Evolutionary conservation across 768 basidiomycete species (phyloP).

Genomic region (Mycena olivaceomarginata): DNA sequence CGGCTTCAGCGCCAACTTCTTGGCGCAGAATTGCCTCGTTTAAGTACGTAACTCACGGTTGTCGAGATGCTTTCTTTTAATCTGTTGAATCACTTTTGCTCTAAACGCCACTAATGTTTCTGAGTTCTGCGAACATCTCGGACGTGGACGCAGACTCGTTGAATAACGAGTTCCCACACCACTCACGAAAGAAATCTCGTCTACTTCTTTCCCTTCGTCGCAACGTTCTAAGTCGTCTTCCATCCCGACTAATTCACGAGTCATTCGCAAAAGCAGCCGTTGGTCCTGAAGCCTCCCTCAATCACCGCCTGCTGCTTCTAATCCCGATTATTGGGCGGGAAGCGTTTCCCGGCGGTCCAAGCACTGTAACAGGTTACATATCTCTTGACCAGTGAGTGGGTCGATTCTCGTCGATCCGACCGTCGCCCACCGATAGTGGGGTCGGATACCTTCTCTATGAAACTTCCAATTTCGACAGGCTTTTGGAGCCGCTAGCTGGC

Average conservation of each 20-base stretch:
- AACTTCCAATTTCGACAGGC: background rate
- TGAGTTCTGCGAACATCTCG: conserved; percentile 6
- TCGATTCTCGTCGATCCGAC: background rate
- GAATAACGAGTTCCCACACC: no score
- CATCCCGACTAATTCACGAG: no score
- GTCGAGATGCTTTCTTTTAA: conserved; percentile 8
- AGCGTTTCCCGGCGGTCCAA: conserved; percentile 15
- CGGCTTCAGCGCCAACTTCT: background rate
- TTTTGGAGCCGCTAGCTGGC: background rate
- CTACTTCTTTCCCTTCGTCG: background rate
- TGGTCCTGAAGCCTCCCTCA: background rate
- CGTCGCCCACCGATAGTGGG: conserved; percentile 12
- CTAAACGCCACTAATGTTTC: no score
- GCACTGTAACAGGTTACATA: background rate
- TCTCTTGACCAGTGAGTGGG: no score
- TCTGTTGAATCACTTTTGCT: background rate
- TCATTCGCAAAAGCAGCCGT: no score
- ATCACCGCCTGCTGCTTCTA: conserved; percentile 2
- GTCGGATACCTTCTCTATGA: conserved; percentile 11
- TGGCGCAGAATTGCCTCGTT: conserved; percentile 31
- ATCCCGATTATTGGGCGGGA: conserved; percentile 6
- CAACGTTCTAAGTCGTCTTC: no score
- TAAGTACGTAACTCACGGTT: conserved; percentile 11
- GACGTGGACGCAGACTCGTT: background rate
- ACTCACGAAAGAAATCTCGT: background rate